Percentiles rank a stretch among this genome's conserved stretches.
Evolutionary conservation across 2,329 filamentous ascomycete species (phyloP).

Genomic region (Nemania sp.): DNA sequence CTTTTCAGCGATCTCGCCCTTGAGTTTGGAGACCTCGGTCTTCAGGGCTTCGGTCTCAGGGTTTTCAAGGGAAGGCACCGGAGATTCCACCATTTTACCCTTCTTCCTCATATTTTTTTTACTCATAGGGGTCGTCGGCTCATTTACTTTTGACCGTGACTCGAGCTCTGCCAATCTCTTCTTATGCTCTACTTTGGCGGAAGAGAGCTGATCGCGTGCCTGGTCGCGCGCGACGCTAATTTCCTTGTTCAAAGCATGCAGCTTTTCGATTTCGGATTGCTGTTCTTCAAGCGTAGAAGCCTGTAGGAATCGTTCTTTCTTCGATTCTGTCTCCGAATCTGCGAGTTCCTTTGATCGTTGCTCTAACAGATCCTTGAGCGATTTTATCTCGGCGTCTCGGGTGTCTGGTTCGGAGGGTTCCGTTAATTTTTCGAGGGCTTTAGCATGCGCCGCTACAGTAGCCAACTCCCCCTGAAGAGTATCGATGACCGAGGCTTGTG

Average conservation of each 20-base stretch:
- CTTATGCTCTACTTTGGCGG: slow-evolving; percentile 52
- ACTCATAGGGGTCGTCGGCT: slow-evolving; percentile 58
- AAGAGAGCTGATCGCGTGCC: slow-evolving; percentile 51
- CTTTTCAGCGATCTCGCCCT: slow-evolving; percentile 70
- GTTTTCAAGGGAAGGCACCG: slow-evolving; percentile 49
- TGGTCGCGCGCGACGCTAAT: slow-evolving; percentile 54
- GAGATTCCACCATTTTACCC: slow-evolving; percentile 66
- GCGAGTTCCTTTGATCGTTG: slow-evolving; percentile 59
- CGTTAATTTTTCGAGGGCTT: too few relatives aligned
- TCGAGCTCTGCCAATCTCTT: slow-evolving; percentile 56
- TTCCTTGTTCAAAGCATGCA: slow-evolving; percentile 43
- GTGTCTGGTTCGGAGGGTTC: too few relatives aligned
- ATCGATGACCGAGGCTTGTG: slow-evolving; percentile 76
- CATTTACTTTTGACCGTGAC: slow-evolving; percentile 35
- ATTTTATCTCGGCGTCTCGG: slow-evolving; percentile 61
- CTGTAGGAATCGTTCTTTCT: slow-evolving; percentile 46
- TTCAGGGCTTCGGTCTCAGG: slow-evolving; percentile 56
- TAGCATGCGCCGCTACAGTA: too few relatives aligned
- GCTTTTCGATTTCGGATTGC: slow-evolving; percentile 39
- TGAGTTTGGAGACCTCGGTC: slow-evolving; percentile 63
- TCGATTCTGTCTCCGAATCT: slow-evolving; percentile 56
- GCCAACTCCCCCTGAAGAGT: slow-evolving; percentile 77
- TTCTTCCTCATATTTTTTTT: slow-evolving; percentile 94
- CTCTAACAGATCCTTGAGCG: slow-evolving; percentile 62
- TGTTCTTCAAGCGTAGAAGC: slow-evolving; percentile 19